Percentiles rank a stretch among this genome's conserved stretches.
Conservation (phyloP, 495 filamentous ascomycete genomes). For the Aspergillus baeticus region DNA sequence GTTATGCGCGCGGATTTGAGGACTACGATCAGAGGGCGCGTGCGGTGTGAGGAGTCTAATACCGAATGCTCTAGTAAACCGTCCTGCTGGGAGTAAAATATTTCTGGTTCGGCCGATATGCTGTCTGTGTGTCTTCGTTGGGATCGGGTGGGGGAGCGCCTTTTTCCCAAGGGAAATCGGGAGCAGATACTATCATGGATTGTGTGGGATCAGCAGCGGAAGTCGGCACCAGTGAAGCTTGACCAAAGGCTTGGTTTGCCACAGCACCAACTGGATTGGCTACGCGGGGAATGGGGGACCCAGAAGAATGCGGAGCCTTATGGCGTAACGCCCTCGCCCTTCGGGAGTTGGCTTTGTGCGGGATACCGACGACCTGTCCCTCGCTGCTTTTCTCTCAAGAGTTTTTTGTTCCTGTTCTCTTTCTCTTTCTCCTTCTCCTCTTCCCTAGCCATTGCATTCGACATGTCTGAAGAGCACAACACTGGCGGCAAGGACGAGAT, state of each 20-base stretch:
- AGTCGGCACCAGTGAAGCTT: background rate
- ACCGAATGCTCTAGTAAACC: no score
- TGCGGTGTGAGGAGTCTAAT: no score
- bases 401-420: background rate
- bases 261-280: background rate
- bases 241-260: background rate
- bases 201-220: no score
- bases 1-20: no score
- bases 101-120: no score
- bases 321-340: background rate
- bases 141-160: no score
- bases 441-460: background rate
- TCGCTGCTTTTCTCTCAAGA: background rate
- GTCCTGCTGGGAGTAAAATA: no score
- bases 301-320: background rate
- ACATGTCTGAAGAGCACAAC: background rate
- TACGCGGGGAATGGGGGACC: background rate
- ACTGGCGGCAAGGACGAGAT: conserved; percentile 7
- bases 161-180: no score
- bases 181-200: no score
- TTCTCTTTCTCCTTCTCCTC: background rate
- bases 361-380: background rate
- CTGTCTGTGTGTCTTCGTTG: no score
- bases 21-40: no score
- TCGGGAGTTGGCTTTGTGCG: background rate